Evolutionary conservation across 768 basidiomycete genomes (phyloP).

Genomic region (Trametes punicea): DNA sequence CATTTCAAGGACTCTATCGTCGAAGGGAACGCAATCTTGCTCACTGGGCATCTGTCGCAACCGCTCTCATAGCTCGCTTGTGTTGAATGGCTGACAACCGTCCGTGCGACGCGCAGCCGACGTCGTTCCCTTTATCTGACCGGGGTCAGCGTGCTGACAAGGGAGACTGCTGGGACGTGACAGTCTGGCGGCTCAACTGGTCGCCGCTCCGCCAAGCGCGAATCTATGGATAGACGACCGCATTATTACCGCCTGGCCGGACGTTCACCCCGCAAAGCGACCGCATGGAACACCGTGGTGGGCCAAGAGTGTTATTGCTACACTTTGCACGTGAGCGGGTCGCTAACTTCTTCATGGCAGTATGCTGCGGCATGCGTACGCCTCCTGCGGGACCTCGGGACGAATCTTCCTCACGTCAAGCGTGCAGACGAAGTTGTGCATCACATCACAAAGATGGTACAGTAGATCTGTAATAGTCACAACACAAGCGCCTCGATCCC

Average conservation of each 20-base stretch:
- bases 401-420: too few relatives aligned
- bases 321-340: too few relatives aligned
- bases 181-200: background rate
- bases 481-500: background rate
- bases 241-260: background rate
- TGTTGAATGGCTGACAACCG: background rate
- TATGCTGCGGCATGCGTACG: too few relatives aligned
- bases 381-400: too few relatives aligned
- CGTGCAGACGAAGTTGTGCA: too few relatives aligned
- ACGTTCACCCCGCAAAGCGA: conserved; percentile 1
- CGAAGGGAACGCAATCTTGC: background rate
- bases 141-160: conserved; percentile 9
- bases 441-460: too few relatives aligned
- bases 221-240: conserved; percentile 1
- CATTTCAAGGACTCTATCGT: background rate
- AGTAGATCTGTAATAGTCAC: too few relatives aligned
- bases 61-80: background rate
- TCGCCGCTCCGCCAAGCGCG: background rate
- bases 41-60: background rate
- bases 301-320: too few relatives aligned
- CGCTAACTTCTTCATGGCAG: too few relatives aligned
- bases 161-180: background rate
- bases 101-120: conserved; percentile 8
- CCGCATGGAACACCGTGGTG: too few relatives aligned
- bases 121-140: background rate